Percentiles rank a stretch among this genome's conserved stretches.
Evolutionary conservation across 2,329 filamentous ascomycete genomes (phyloP).

Genomic region (Monascus ruber): DNA sequence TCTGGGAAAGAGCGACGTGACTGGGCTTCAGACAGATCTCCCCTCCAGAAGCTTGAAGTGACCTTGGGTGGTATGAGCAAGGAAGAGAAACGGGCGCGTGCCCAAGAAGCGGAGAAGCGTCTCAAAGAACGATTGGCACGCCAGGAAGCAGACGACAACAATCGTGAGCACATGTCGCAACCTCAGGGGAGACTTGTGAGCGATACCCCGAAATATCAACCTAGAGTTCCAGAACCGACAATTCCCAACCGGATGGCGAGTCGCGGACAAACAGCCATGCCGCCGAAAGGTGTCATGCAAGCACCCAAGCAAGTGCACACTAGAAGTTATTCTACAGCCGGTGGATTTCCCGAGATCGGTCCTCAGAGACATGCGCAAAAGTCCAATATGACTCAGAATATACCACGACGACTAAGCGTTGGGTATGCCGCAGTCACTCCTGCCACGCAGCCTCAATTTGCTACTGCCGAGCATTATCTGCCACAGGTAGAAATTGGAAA

Average conservation of each 20-base stretch:
- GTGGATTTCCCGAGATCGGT: too few species aligned
- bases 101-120: conserved; percentile 68
- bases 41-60: conserved; percentile 83
- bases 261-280: background rate
- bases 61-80: conserved; percentile 89
- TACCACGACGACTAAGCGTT: conserved; percentile 8
- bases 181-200: background rate
- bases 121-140: conserved; percentile 46
- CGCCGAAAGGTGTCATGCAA: too few species aligned
- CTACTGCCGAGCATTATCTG: conserved; percentile 5
- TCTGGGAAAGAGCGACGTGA: conserved; percentile 28
- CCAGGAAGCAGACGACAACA: conserved; percentile 13
- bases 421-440: conserved; percentile 10
- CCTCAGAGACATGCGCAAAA: background rate
- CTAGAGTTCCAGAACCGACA: conserved; percentile 2
- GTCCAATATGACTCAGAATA: conserved; percentile 5
- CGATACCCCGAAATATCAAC: too few species aligned
- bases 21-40: conserved; percentile 72
- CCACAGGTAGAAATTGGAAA: conserved; percentile 9
- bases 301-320: too few species aligned
- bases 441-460: conserved; percentile 12
- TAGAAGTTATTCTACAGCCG: too few species aligned
- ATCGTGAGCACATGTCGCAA: conserved; percentile 1
- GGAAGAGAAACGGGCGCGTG: conserved; percentile 79
- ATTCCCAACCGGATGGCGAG: conserved; percentile 2